These are phyloP conservation scores for Diophrys sp. DNA, from an alignment of 73 alveolate species.

Conservation along the genomic window DNA sequence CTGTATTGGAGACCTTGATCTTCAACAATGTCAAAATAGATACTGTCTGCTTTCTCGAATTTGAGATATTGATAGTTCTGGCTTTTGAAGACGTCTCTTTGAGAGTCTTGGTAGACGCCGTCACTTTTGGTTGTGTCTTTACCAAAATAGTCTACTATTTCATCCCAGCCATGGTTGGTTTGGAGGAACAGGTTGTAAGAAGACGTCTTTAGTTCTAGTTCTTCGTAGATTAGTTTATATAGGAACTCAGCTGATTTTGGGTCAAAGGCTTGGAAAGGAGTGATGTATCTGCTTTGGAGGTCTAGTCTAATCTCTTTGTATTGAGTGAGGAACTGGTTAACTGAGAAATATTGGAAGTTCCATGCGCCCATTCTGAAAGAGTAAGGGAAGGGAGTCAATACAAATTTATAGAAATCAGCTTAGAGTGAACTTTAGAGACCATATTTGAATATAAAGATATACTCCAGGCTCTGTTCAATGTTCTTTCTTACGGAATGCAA, in stretches of 20 bases:
- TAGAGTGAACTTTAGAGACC: no score
- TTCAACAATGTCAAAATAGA: no score
- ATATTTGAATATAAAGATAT: no score
- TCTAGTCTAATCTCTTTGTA: background rate
- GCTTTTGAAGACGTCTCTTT: background rate
- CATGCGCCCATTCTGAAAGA: background rate
- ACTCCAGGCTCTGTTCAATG: no score
- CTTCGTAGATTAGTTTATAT: background rate
- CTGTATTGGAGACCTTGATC: no score
- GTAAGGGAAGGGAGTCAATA: background rate
- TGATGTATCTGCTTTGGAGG: background rate
- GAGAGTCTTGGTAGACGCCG: background rate
- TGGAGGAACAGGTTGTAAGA: background rate
- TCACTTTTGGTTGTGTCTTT: background rate
- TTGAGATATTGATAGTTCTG: no score
- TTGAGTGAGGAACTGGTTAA: background rate
- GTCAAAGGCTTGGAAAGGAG: background rate
- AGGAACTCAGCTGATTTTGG: background rate
- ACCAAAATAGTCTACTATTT: no score
- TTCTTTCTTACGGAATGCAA: no score
- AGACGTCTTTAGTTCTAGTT: background rate
- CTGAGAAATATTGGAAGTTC: background rate
- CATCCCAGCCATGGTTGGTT: background rate
- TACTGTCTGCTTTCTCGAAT: no score
- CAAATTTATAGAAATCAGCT: background rate